Percentiles rank a stretch among this genome's conserved stretches.
phyloP scores from a whole-genome alignment of 768 basidiomycete genomes.

The Coprinopsis cinerea region DNA sequence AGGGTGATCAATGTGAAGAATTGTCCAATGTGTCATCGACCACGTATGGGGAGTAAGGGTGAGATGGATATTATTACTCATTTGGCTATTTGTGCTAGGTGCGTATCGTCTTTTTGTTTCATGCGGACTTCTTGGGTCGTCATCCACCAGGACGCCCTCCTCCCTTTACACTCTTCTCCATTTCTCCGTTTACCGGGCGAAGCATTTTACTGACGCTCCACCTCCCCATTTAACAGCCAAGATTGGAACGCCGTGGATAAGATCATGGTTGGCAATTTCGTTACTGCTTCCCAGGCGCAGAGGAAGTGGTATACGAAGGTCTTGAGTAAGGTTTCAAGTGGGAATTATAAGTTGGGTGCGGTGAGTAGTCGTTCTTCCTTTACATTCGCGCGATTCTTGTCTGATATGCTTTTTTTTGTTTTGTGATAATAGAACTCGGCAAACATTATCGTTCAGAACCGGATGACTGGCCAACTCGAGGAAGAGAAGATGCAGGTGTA shows the following conservation, averaged over 20 bases:
- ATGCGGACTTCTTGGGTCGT: too few species aligned
- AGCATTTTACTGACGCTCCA: too few species aligned
- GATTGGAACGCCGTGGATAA: conserved; percentile 89
- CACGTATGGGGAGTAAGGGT: conserved; percentile 75
- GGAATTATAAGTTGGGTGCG: conserved; percentile 86
- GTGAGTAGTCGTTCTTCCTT: conserved; percentile 28
- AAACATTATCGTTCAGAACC: conserved; percentile 96
- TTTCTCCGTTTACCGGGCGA: too few species aligned
- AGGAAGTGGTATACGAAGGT: conserved; percentile 96
- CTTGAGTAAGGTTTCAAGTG: conserved; percentile 78
- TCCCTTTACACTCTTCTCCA: too few species aligned
- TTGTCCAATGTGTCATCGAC: conserved; percentile 91
- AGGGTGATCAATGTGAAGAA: conserved; percentile 93
- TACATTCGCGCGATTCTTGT: not conserved
- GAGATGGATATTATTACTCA: conserved; percentile 97
- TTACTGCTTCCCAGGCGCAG: conserved; percentile 92
- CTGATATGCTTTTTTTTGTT: not conserved
- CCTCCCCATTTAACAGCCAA: too few species aligned
- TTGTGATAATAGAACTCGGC: conserved; percentile 80
- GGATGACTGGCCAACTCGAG: conserved; percentile 83
- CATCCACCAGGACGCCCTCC: too few species aligned
- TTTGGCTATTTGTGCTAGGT: conserved; percentile 95
- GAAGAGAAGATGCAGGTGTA: conserved; percentile 99
- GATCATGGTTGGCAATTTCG: conserved; percentile 91
- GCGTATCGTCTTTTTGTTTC: too few species aligned